Conservation (phyloP, 2,329 filamentous ascomycete genomes). For the Plenodomus biglobosus region DNA sequence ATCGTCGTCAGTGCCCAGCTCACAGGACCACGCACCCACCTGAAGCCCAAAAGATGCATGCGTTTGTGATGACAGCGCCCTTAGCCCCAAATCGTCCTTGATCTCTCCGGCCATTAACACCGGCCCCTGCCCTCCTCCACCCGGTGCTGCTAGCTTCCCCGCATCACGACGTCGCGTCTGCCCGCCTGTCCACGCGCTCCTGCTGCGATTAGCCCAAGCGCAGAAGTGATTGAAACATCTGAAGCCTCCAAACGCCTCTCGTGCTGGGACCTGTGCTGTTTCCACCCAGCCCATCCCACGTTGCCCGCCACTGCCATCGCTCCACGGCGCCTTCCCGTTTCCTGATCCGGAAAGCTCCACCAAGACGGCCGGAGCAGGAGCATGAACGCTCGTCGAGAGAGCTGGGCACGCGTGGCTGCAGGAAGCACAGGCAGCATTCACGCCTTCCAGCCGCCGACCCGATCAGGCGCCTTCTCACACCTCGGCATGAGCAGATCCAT, state of each 20-base stretch:
- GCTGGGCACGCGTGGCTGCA: constrained; percentile 65
- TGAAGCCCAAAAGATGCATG: constrained; percentile 32
- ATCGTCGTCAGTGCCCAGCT: constrained; percentile 5
- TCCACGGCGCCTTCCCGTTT: not conserved
- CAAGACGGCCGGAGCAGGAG: constrained; percentile 5
- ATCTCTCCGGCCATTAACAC: constrained; percentile 15
- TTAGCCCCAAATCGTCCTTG: constrained; percentile 30
- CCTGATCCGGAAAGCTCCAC: not conserved
- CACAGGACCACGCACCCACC: constrained; percentile 2
- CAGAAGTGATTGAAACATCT: too few species aligned
- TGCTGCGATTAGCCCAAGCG: constrained; percentile 10
- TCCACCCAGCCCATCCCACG: not conserved
- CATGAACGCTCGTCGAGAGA: constrained; percentile 19
- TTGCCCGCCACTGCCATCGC: not conserved
- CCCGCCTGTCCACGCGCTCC: constrained; percentile 9
- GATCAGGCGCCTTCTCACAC: constrained; percentile 55
- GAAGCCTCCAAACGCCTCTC: constrained; percentile 15
- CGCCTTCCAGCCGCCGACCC: constrained; percentile 38
- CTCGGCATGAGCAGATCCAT: constrained; percentile 33
- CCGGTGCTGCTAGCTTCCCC: constrained; percentile 12
- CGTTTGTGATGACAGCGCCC: constrained; percentile 22
- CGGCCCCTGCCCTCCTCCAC: constrained; percentile 20
- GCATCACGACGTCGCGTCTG: constrained; percentile 15
- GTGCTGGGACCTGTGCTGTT: constrained; percentile 46
- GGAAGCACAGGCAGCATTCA: constrained; percentile 46